Base-by-base conservation (phyloP, 2,329 filamentous ascomycete species). In the Orbilia javanica region DNA sequence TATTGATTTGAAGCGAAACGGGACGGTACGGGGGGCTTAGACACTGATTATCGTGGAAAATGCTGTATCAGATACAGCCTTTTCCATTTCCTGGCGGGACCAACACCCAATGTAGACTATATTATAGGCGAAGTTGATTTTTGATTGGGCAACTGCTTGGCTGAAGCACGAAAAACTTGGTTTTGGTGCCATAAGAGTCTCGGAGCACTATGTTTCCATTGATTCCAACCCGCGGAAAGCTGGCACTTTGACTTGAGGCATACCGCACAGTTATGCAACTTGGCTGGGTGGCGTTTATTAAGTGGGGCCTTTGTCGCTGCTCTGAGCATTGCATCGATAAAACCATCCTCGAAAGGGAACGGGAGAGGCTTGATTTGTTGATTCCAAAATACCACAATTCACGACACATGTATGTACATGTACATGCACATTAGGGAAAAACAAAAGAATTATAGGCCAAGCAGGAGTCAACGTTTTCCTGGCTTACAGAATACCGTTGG, bases 201-300 rank as follows among this genome's bases (percentile, higher is more conserved):
- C 8, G 3, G 20, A 44, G 20, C 42, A 44, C 20, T 18, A 60
- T 25, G 53, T 39, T 25, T 22, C 27, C 18, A 13, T n/a, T n/a
- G n/a, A n/a, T 42, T 27, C 18, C 18, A 3, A 42, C 31, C 55
- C 55, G 55, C 55, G 55, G 55, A 60, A 60, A 60, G 6, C 13
- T 60, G 55, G 55, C 10, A 34, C 20, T 34, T 27, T 60, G 5
- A 20, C 31, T 42, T 18, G 18, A 42, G 25, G 34, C 20, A 42
- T 60, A n/a, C n/a, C n/a, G n/a, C n/a, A n/a, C n/a, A n/a, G n/a
- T n/a, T n/a, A n/a, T n/a, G n/a, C 18, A 22, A 36, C 10, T 7
- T 25, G 55, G 55, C 55, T 60, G 55, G 52, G 55, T 57, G 52
- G 52, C 52, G 29, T 36, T 53, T 57, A 31, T 10, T 11, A 20